Conservation (phyloP, 2,329 filamentous ascomycete species). For the Trichoderma simmonsii region DNA sequence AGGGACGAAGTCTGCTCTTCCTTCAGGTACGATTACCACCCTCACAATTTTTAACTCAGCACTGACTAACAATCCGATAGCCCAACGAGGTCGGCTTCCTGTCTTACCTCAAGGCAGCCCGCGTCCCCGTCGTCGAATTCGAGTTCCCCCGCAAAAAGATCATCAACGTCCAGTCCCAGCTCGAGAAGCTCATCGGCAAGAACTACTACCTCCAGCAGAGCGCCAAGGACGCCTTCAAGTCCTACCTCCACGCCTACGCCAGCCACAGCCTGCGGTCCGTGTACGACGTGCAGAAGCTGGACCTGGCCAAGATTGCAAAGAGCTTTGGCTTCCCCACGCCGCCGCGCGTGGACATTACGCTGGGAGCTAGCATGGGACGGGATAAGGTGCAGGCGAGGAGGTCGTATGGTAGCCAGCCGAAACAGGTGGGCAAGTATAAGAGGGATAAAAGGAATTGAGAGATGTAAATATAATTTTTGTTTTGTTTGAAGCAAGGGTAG, state of each 20-base stretch:
- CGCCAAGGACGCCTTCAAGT: constrained; percentile 74
- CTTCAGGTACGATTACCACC: constrained; percentile 43
- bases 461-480: constrained; percentile 6
- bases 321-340: constrained; percentile 77
- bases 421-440: constrained; percentile 43
- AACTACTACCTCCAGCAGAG: constrained; percentile 97
- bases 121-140: constrained; percentile 92
- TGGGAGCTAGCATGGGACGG: constrained; percentile 76
- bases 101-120: constrained; percentile 82
- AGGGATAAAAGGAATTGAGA: constrained; percentile 18
- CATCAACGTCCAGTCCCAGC: constrained; percentile 81
- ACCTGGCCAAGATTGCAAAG: constrained; percentile 79
- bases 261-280: constrained; percentile 58
- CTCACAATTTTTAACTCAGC: too few species aligned
- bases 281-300: constrained; percentile 81
- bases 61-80: constrained; percentile 36
- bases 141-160: constrained; percentile 93
- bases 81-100: constrained; percentile 91
- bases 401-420: constrained; percentile 75
- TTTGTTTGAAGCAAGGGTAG: constrained; percentile 18
- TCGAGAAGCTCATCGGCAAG: constrained; percentile 89
- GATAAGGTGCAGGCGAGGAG: constrained; percentile 64
- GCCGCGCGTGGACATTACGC: constrained; percentile 75
- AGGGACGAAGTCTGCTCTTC: constrained; percentile 89
- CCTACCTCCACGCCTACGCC: constrained; percentile 93